A percentile compares a stretch with the other conserved stretches of the same genome.
These are phyloP conservation scores for Lactifluus rugatus DNA, from an alignment of 768 basidiomycete genomes.

Conservation along the genomic window DNA sequence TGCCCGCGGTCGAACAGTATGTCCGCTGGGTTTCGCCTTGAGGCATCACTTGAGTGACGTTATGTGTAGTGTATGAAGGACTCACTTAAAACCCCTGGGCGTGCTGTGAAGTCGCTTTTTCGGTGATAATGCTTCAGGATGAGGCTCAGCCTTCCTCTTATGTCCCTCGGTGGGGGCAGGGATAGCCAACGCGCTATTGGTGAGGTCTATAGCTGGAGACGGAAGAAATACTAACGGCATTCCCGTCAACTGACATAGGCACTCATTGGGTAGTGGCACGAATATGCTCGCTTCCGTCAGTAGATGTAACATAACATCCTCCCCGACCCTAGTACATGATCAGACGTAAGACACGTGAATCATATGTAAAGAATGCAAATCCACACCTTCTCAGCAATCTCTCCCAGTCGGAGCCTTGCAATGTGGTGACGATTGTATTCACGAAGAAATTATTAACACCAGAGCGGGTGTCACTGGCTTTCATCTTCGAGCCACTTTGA, in stretches of 20 bases:
- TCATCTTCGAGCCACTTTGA: constrained; percentile 26
- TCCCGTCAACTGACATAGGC: constrained; percentile 77
- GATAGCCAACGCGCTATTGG: not conserved
- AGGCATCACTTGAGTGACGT: not conserved
- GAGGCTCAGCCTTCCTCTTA: constrained; percentile 12
- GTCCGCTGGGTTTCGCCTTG: constrained; percentile 40
- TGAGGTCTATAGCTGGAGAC: constrained; percentile 18
- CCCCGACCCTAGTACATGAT: constrained; percentile 51
- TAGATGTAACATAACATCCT: constrained; percentile 66
- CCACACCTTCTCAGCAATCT: constrained; percentile 49
- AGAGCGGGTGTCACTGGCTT: constrained; percentile 27
- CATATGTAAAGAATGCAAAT: not conserved
- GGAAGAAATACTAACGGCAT: constrained; percentile 45
- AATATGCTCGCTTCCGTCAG: constrained; percentile 70
- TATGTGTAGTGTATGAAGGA: not conserved
- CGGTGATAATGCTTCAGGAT: not conserved
- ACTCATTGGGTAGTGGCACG: constrained; percentile 69
- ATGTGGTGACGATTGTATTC: constrained; percentile 64
- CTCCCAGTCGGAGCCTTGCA: constrained; percentile 62
- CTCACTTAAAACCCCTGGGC: not conserved
- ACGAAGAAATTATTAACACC: constrained; percentile 52
- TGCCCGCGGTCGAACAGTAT: constrained; percentile 44
- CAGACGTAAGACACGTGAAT: not conserved
- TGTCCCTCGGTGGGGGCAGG: not conserved
- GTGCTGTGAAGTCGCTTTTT: constrained; percentile 1